phyloP scores from a whole-genome alignment of 2,329 filamentous ascomycete genomes.

The Fusarium sp. region DNA sequence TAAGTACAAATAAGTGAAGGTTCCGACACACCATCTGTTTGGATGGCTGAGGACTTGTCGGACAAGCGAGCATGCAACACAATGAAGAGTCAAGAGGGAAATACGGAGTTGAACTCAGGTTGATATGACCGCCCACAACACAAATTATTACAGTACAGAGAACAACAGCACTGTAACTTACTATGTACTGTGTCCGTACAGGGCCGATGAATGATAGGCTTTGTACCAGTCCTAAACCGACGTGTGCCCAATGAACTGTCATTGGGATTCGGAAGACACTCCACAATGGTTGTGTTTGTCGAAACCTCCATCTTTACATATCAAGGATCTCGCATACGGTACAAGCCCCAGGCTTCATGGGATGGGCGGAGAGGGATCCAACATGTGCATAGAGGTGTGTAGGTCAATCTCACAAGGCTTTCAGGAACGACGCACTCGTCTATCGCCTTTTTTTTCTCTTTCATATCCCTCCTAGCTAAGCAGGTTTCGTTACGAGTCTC shows the following conservation, averaged over 20 bases:
- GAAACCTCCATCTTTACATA: slow-evolving; percentile 28
- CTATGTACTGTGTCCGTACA: slow-evolving; percentile 18
- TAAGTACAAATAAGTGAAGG: slow-evolving; percentile 16
- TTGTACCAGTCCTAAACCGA: slow-evolving; percentile 14
- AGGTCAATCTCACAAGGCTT: slow-evolving; percentile 1
- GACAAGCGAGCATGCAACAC: slow-evolving; percentile 26
- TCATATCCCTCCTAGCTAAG: neutral
- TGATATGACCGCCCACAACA: slow-evolving; percentile 5
- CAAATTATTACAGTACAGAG: slow-evolving; percentile 7
- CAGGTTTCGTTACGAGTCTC: neutral
- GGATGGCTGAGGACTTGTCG: slow-evolving; percentile 7
- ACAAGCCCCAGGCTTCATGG: slow-evolving; percentile 23
- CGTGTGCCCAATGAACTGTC: slow-evolving; percentile 19
- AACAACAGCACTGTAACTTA: slow-evolving; percentile 13
- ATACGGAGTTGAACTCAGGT: slow-evolving; percentile 13
- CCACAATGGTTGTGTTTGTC: slow-evolving; percentile 21
- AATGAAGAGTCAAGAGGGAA: neutral
- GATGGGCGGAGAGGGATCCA: slow-evolving; percentile 22
- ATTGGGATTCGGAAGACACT: slow-evolving; percentile 3
- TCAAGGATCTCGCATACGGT: slow-evolving; percentile 25
- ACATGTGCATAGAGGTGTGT: slow-evolving; percentile 13
- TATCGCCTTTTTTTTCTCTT: neutral
- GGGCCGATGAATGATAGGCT: slow-evolving; percentile 22
- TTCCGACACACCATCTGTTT: slow-evolving; percentile 17
- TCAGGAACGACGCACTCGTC: slow-evolving; percentile 13